Evolutionary conservation across 768 basidiomycete species (phyloP), one percentile per base, ranked within the genome.

Genomic region (Naganishia kalamii): DNA sequence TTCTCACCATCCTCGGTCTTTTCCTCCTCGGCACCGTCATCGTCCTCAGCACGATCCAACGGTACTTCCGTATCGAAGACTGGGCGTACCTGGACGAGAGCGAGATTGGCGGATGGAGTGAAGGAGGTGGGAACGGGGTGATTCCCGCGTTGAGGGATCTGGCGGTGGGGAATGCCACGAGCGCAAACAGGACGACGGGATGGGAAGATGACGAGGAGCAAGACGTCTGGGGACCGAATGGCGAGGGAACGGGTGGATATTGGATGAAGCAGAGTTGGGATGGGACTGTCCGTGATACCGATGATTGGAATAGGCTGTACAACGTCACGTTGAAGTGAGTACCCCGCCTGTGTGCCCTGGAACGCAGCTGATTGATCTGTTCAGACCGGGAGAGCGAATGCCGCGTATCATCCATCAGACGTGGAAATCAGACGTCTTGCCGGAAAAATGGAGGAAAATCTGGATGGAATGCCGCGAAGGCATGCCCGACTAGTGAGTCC

Each of bases 371-470:
- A 68, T 32, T 2, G 29, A 27, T 17, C 30, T 19, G 21, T 25
- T 27, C 62, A 87, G 88, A 73, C 84, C 86, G 27, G 80, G 84
- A 41, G 89, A 96, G 74, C 85, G 83, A 70, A 86, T 98, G 40
- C 96, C 93, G 3, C 84, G 90, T 57, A 89, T 99, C 65, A 84
- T 99, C 51, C 96, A 99, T 79, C 94, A 97, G 84, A 98, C 96
- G 25, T 99, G 96, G 96, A 96, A 93, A 82, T 86, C 88, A 11
- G 88, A 93, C 62, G 84, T 84, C 0, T 81, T 99, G 25, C 96
- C 96, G 2, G 79, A 81, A 47, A 83, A 84, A 66, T 99, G 93
- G 93, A 83, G 84, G 67, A 81, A 80, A 43, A 83, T 92, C 48
- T 92, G 92, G 29, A 83, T 90, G 76, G 86, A 82, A 30, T 98